Base-by-base conservation (phyloP, 2,329 filamentous ascomycete species). In the Cladobotryum mycophilum region DNA sequence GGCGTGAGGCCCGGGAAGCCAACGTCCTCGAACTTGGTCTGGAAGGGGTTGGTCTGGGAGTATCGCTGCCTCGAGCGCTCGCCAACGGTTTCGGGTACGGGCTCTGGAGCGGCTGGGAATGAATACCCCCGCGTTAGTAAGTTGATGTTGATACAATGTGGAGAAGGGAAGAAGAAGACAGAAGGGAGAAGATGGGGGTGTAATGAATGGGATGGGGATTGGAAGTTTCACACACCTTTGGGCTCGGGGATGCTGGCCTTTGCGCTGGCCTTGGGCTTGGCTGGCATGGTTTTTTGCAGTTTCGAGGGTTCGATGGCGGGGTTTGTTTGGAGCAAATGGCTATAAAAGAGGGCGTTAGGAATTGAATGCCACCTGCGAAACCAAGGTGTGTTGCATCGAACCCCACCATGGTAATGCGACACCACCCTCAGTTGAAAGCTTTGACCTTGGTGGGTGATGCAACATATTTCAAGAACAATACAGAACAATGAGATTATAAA, bases 21-120 rank as follows among this genome's bases (percentile, higher is more conserved):
- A 49, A 66, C 66, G 55, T 74, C 64, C 53, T 75, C 70, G 56
- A 72, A 65, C 33, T 68, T 64, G 51, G 70, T 65, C 51, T 75
- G 69, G 67, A 73, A 62, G 8, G 78, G 78, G 56, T 78, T 77
- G 48, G 75, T 76, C 52, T 70, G 67, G 66, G 73, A 71, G 68
- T 73, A 76, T 52, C 70, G 72, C 52, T 74, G 67, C 51, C 67
- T 64, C 55, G 72, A 72, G 47, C 71, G 74, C 54, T 79, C 73
- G 64, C 68, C 67, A 58, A 80, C 61, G 14, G 78, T 81, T 55
- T 68, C 65, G 9, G 71, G 68, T 5, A 65, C 54, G 33, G 65
- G 60, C 50, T 70, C 64, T 47, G 65, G 55, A 41, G 65, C 59
- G 58, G 55, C 55, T 56, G 50, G 45, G n/a, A n/a, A n/a, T n/a